Conservation (phyloP, 345 rosid species). For the Reutealis trisperma region DNA sequence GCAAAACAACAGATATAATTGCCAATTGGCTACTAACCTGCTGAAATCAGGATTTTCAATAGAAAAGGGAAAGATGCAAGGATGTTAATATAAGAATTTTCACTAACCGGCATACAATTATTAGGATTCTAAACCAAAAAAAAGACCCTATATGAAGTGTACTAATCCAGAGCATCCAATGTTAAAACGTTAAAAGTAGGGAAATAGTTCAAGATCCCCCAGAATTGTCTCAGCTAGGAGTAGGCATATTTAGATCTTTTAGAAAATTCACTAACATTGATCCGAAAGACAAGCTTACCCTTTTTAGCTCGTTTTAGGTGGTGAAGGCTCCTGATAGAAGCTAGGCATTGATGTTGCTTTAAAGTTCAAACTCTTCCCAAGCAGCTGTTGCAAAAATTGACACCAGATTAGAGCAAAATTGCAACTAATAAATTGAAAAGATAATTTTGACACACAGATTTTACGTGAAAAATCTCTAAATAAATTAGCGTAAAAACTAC, state of each 20-base stretch:
- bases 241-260: neutral
- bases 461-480: too few relatives aligned
- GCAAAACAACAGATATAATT: neutral
- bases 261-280: constrained; percentile 1
- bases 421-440: too few relatives aligned
- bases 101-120: neutral
- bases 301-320: constrained; percentile 80
- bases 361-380: constrained; percentile 89
- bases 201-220: neutral
- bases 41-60: neutral
- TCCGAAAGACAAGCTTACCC: constrained; percentile 47
- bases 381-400: too few relatives aligned
- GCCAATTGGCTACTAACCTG: neutral
- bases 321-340: constrained; percentile 96
- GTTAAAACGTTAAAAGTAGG: neutral
- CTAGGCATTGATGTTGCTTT: constrained; percentile 98
- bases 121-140: neutral
- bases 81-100: neutral
- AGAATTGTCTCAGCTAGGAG: neutral
- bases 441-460: too few relatives aligned
- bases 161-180: neutral
- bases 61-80: neutral
- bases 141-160: neutral
- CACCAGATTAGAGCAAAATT: too few relatives aligned
- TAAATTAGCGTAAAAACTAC: too few relatives aligned